Evolutionary conservation across 2,329 filamentous ascomycete genomes (phyloP).

Genomic region (Pseudocercospora pini-densiflorae): DNA sequence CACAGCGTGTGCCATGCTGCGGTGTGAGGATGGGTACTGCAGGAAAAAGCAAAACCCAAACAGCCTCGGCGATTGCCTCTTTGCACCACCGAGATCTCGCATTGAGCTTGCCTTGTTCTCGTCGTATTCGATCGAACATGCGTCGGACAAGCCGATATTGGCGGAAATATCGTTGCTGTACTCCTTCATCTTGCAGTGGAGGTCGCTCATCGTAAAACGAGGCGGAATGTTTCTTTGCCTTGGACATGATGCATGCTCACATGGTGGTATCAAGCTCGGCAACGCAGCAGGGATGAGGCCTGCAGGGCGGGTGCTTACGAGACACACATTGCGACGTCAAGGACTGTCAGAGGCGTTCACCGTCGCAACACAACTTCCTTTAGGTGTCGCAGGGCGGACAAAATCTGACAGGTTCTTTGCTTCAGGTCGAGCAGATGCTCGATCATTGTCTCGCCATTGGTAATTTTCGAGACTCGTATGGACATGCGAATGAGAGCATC

Average conservation of each 20-base stretch:
- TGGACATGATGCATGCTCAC: background rate
- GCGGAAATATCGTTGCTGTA: background rate
- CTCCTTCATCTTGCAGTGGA: constrained; percentile 5
- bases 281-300: background rate
- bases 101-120: constrained; percentile 3
- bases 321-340: constrained; percentile 1
- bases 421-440: background rate
- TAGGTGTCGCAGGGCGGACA: background rate
- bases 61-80: constrained; percentile 2
- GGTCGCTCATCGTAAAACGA: background rate
- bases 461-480: background rate
- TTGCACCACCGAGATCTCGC: constrained; percentile 1
- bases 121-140: background rate
- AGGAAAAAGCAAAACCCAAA: background rate
- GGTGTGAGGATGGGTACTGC: background rate
- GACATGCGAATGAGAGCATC: background rate
- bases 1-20: constrained; percentile 14
- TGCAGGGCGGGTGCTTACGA: background rate
- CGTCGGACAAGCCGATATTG: constrained; percentile 7
- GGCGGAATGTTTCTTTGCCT: background rate
- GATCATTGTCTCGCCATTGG: background rate
- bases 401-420: background rate
- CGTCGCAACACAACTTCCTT: constrained; percentile 3
- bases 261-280: background rate
- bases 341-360: constrained; percentile 3